phyloP scores from a whole-genome alignment of 768 basidiomycete species.

The Tremella mesenterica region DNA sequence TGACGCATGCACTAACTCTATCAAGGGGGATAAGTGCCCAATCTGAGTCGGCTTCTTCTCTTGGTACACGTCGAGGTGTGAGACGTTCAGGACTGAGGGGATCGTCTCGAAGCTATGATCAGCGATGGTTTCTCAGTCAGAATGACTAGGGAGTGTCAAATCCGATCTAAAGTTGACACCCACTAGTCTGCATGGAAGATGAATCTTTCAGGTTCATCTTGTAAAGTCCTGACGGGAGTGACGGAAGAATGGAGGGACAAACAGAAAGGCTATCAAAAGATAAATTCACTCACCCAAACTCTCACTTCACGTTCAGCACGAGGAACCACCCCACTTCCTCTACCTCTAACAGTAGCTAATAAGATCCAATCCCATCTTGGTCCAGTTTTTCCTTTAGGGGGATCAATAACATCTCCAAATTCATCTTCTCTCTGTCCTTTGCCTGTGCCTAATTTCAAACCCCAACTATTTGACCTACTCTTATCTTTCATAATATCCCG shows the following conservation, averaged over 20 bases:
- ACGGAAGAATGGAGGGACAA: not conserved
- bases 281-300: constrained; percentile 28
- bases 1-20: not conserved
- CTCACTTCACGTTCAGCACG: constrained; percentile 33
- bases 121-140: not conserved
- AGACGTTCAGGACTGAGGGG: not conserved
- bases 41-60: not conserved
- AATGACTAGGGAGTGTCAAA: too few species aligned
- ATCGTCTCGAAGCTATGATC: not conserved
- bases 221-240: too few species aligned
- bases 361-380: constrained; percentile 38
- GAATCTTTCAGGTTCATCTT: too few species aligned
- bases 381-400: constrained; percentile 3
- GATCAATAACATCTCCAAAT: constrained; percentile 1
- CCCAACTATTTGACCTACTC: too few species aligned
- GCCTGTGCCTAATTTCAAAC: too few species aligned
- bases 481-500: too few species aligned
- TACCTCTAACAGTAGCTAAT: constrained; percentile 28
- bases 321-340: constrained; percentile 37
- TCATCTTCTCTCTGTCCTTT: not conserved
- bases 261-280: not conserved
- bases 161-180: too few species aligned
- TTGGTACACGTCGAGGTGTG: not conserved
- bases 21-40: not conserved
- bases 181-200: too few species aligned